Evolutionary conservation across 2,329 filamentous ascomycete species (phyloP), one percentile per base, ranked within the genome.

Genomic region (Paraphaeosphaeria sporulosa): DNA sequence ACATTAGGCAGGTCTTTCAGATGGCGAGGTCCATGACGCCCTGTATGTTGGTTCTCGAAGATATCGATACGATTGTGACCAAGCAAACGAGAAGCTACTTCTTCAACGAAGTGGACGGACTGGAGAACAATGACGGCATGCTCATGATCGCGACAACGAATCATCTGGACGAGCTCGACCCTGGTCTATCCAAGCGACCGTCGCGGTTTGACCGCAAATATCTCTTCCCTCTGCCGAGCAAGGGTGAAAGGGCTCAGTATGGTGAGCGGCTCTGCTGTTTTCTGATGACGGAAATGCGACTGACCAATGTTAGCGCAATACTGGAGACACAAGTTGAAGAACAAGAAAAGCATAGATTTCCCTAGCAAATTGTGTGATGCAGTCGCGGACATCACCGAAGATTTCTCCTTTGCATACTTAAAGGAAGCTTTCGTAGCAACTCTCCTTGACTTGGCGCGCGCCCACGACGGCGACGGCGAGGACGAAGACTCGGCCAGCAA

Each of bases 351-450:
- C 9, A 78, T 90, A 43, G 83, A 86, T 7, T 90, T 90, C 65
- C 87, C 87, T 0, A 81, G 86, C 69, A 78, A 81, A 61, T 80
- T 90, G 4, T 87, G 84, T 70, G 69, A 71, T 0, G 83, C 84
- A n/a, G 84, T 90, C 61, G 88, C 88, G 3, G 80, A 81, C 10
- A 87, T 89, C 61, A 90, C 87, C 0, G 76, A 85, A 27, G 82
- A 82, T n/a, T 90, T 90, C 74, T 88, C 86, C 64, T 90, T 90
- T 71, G 88, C 88, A 0, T 90, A 90, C 69, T 84, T 90, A 74
- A 88, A 91, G 70, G 89, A 90, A 72, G 88, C 86, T 0, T 90
- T 90, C 70, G 86, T 90, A 0, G 87, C 87, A 0, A 83, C 85
- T 2, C 71, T 90, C 56, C 77, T 90, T 27, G 83, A 85, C 2